These are phyloP conservation scores for Saccharomycopsis hybrid DNA, from an alignment of 1,139 yeast species.

Conservation along the genomic window DNA sequence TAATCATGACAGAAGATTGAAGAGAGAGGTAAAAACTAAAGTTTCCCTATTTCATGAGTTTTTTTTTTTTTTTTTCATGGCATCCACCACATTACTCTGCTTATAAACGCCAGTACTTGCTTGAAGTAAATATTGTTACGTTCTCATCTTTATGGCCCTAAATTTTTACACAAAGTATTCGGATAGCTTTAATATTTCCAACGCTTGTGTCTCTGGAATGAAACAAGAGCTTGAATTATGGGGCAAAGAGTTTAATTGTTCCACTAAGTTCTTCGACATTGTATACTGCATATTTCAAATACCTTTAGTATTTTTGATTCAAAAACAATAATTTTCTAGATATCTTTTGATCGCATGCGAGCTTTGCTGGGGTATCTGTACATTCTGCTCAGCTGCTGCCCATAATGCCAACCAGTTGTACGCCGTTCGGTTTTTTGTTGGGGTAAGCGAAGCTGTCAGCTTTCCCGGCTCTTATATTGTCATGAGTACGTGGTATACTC, in stretches of 20 bases:
- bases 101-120: slow-evolving; percentile 40
- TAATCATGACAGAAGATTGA: not conserved
- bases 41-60: not conserved
- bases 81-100: slow-evolving; percentile 1
- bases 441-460: slow-evolving; percentile 55
- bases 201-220: slow-evolving; percentile 68
- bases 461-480: slow-evolving; percentile 56
- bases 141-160: slow-evolving; percentile 53
- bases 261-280: slow-evolving; percentile 49
- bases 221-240: slow-evolving; percentile 45
- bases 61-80: slow-evolving; percentile 9
- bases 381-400: slow-evolving; percentile 39
- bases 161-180: slow-evolving; percentile 58
- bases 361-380: slow-evolving; percentile 24
- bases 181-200: slow-evolving; percentile 50
- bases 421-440: slow-evolving; percentile 50
- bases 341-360: slow-evolving; percentile 48
- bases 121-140: slow-evolving; percentile 56
- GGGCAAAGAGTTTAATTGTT: slow-evolving; percentile 54
- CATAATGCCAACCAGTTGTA: slow-evolving; percentile 37
- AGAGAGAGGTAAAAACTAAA: not conserved
- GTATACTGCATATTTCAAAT: slow-evolving; percentile 31
- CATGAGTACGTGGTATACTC: slow-evolving; percentile 57
- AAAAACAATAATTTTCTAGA: slow-evolving; percentile 34
- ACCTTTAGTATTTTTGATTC: slow-evolving; percentile 4